phyloP scores from a whole-genome alignment of 495 filamentous ascomycete species.

The Emericellopsis terricola region DNA sequence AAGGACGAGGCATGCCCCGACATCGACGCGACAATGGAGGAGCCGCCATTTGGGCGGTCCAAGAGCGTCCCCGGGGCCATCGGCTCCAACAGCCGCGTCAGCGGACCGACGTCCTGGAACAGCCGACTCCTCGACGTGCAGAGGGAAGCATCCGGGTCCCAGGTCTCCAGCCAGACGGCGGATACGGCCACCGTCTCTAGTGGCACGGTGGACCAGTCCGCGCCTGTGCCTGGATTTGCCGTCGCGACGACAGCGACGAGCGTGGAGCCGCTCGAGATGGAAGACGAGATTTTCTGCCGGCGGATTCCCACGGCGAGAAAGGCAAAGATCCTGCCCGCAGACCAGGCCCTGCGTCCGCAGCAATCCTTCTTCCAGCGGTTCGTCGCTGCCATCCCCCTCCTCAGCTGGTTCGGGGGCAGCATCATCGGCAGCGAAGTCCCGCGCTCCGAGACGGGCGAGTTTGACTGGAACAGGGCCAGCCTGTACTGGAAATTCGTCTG shows the following conservation, averaged over 20 bases:
- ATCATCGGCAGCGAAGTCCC: conserved; percentile 68
- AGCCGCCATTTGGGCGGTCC: conserved; percentile 6
- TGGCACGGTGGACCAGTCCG: conserved; percentile 10
- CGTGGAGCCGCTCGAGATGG: conserved; percentile 7
- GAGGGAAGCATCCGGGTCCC: conserved; percentile 19
- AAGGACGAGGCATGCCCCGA: conserved; percentile 42
- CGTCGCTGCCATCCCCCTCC: conserved; percentile 40
- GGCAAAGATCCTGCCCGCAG: conserved; percentile 30
- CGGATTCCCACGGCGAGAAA: conserved; percentile 29
- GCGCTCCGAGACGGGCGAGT: conserved; percentile 57
- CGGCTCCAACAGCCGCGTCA: neutral
- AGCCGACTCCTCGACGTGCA: conserved; percentile 5
- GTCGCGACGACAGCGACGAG: neutral
- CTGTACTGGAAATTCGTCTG: conserved; percentile 55
- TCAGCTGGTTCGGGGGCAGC: conserved; percentile 55
- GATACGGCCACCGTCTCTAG: conserved; percentile 25
- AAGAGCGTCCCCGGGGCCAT: conserved; percentile 1
- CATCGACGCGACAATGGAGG: conserved; percentile 17
- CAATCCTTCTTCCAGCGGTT: conserved; percentile 39
- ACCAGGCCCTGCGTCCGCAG: conserved; percentile 48
- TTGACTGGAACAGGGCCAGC: conserved; percentile 58
- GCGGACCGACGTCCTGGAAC: conserved; percentile 6
- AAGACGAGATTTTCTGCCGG: conserved; percentile 15
- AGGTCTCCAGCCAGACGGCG: conserved; percentile 26
- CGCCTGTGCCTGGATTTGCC: neutral